Evolutionary conservation across 2,329 filamentous ascomycete species (phyloP).

Genomic region (Colletotrichum neosansevieriae): DNA sequence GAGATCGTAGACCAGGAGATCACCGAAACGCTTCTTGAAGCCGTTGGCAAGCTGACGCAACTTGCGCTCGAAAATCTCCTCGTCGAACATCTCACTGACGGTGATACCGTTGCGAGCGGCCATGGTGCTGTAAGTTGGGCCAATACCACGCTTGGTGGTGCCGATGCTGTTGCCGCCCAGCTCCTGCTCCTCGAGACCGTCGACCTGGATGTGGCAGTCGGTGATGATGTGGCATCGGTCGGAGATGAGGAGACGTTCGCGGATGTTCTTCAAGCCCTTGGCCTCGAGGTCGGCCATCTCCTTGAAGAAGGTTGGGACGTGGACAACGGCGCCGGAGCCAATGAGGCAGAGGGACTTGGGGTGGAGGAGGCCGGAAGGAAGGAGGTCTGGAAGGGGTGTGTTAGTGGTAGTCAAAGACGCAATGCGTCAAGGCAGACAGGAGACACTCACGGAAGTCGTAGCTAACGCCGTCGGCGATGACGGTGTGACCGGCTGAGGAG

Average conservation of each 20-base stretch:
- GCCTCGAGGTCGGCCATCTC: conserved; percentile 56
- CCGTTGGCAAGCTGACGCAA: conserved; percentile 70
- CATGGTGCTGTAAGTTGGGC: conserved; percentile 63
- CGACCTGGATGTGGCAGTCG: conserved; percentile 74
- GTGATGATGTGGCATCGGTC: conserved; percentile 74
- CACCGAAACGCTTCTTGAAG: conserved; percentile 77
- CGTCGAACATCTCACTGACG: conserved; percentile 76
- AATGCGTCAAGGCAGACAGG: conserved; percentile 5
- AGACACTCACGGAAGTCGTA: conserved; percentile 41
- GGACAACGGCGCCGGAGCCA: conserved; percentile 76
- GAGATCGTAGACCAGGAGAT: conserved; percentile 73
- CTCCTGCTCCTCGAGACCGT: conserved; percentile 74
- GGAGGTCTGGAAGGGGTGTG: conserved; percentile 64
- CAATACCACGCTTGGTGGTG: conserved; percentile 56
- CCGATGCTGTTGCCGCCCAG: conserved; percentile 54
- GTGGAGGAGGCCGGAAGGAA: conserved; percentile 79
- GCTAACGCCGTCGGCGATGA: conserved; percentile 41
- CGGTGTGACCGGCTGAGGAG: conserved; percentile 39
- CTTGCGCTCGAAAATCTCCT: conserved; percentile 74
- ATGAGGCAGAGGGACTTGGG: conserved; percentile 79
- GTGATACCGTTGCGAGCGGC: conserved; percentile 72
- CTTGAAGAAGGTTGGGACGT: conserved; percentile 63
- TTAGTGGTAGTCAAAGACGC: conserved; percentile 41
- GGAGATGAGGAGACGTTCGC: conserved; percentile 69
- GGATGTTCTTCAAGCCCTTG: conserved; percentile 52